Base-by-base conservation (phyloP, 345 rosid species). In the Cochlearia excelsa region DNA sequence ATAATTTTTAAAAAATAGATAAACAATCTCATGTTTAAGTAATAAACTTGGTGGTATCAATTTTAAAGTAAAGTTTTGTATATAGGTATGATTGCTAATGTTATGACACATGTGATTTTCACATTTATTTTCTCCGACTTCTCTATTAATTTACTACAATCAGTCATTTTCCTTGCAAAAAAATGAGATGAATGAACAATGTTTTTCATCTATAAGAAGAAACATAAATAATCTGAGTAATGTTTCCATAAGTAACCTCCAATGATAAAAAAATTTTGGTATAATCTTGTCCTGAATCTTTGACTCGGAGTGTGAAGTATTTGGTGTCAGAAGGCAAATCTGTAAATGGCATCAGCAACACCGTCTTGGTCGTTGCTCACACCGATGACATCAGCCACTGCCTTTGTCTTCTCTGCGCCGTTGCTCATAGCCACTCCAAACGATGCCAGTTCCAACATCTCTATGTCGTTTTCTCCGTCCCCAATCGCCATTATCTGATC, bases 401-500 rank as follows among this genome's bases (percentile, higher is more conserved):
- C 89, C 67, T 93, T 92, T n/a, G 98, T 76, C 75, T 86, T 93
- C 61, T 85, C 89, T 10, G 97, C 61, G 41, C 87, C 99, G 46
- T 89, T 93, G 71, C 97, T 79, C 16, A 89, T 79, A 67, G 86
- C 97, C 38, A 89, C 54, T 42, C 96, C 99, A 3, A 80, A 74
- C 10, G 97, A 76, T 16, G 96, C 99, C 64, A 93, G 48, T 75
- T 89, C 81, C 33, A 89, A 95, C 97, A 89, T 89, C 80, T 89
- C 92, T 5, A 77, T 57, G 53, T 93, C 97, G 30, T 89, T 90
- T 72, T 94, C 99, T 10, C 97, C 99, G 59, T 85, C 99, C 7
- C 97, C 96, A 39, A 94, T 82, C 5, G 96, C 97, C 96, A 93
- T 84, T 63, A 90, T 74, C 99, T 90, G 80, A 57, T 58, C 42